Conservation (phyloP, 2,329 filamentous ascomycete species). For the Lecanicillium sp. region DNA sequence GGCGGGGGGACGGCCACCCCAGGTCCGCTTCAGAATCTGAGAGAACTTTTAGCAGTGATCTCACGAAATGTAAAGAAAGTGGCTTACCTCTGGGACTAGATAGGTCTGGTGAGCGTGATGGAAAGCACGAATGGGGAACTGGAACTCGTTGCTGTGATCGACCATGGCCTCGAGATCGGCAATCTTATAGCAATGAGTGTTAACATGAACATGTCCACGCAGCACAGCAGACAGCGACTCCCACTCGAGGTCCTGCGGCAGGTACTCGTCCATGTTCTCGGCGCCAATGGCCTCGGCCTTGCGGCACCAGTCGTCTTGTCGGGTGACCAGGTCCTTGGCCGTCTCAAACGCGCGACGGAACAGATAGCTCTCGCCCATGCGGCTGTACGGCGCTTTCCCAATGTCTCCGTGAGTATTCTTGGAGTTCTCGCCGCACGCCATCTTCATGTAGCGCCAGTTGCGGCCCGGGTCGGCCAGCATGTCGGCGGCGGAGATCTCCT, state of each 20-base stretch:
- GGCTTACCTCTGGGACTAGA: slow-evolving; percentile 45
- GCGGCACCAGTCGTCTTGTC: slow-evolving; percentile 64
- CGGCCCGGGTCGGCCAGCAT: slow-evolving; percentile 61
- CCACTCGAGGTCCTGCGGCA: slow-evolving; percentile 58
- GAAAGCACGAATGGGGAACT: slow-evolving; percentile 36
- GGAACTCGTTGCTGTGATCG: slow-evolving; percentile 66
- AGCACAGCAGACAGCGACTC: slow-evolving; percentile 57
- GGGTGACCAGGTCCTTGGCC: slow-evolving; percentile 48
- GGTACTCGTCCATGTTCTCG: slow-evolving; percentile 48
- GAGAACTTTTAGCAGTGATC: slow-evolving; percentile 12
- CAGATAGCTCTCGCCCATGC: slow-evolving; percentile 63
- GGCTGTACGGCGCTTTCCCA: slow-evolving; percentile 50
- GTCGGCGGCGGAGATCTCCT: slow-evolving; percentile 56
- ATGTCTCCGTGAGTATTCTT: slow-evolving; percentile 54
- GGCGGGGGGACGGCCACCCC: slow-evolving; percentile 47
- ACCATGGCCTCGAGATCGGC: slow-evolving; percentile 65
- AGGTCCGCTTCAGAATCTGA: slow-evolving; percentile 50
- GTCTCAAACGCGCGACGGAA: slow-evolving; percentile 63
- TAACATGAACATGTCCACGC: slow-evolving; percentile 61
- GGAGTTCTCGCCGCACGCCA: slow-evolving; percentile 68
- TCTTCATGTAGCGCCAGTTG: slow-evolving; percentile 67
- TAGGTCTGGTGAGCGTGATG: slow-evolving; percentile 15
- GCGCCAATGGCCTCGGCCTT: slow-evolving; percentile 45
- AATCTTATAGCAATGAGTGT: slow-evolving; percentile 67
- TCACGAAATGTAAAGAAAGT: background rate